These are phyloP conservation scores for Malus sylvestris DNA, from an alignment of 306 rosid genomes.

Conservation along the genomic window DNA sequence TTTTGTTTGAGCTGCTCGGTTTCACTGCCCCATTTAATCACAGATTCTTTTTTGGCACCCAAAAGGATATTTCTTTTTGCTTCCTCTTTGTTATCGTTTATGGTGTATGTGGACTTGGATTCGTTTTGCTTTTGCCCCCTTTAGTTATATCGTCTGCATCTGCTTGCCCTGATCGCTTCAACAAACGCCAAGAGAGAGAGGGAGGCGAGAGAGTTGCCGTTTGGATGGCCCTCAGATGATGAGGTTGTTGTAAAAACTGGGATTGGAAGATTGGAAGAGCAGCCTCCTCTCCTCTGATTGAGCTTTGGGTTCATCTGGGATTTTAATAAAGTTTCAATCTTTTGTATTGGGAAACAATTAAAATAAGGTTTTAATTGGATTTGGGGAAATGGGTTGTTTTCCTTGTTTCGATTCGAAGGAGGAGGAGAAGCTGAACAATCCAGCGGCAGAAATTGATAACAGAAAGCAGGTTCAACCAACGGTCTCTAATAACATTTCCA, in stretches of 20 bases:
- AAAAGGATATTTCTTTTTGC: not conserved
- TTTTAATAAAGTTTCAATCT: not conserved
- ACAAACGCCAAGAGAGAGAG: not conserved
- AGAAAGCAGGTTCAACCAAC: slow-evolving; percentile 39
- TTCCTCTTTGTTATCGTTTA: slow-evolving; percentile 25
- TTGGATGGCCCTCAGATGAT: slow-evolving; percentile 20
- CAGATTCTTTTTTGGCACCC: slow-evolving; percentile 4
- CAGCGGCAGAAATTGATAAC: slow-evolving; percentile 43
- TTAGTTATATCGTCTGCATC: slow-evolving; percentile 10
- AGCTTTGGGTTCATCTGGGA: slow-evolving; percentile 10
- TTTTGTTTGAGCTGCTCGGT: not conserved
- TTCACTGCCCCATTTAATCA: slow-evolving; percentile 9
- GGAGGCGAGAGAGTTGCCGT: not conserved
- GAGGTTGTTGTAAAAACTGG: slow-evolving; percentile 7
- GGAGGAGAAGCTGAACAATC: slow-evolving; percentile 84
- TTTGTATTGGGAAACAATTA: slow-evolving; percentile 5
- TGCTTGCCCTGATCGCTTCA: slow-evolving; percentile 21
- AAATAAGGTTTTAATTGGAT: slow-evolving; percentile 7
- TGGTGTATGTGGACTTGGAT: slow-evolving; percentile 22
- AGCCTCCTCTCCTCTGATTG: slow-evolving; percentile 14
- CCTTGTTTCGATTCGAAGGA: slow-evolving; percentile 90
- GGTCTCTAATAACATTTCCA: slow-evolving; percentile 39
- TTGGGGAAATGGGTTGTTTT: slow-evolving; percentile 75
- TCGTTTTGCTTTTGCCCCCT: slow-evolving; percentile 25
- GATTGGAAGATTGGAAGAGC: slow-evolving; percentile 20